These are phyloP conservation scores for Taiwanofungus camphoratus DNA, from an alignment of 1,284 basidiomycete species.

Conservation along the genomic window DNA sequence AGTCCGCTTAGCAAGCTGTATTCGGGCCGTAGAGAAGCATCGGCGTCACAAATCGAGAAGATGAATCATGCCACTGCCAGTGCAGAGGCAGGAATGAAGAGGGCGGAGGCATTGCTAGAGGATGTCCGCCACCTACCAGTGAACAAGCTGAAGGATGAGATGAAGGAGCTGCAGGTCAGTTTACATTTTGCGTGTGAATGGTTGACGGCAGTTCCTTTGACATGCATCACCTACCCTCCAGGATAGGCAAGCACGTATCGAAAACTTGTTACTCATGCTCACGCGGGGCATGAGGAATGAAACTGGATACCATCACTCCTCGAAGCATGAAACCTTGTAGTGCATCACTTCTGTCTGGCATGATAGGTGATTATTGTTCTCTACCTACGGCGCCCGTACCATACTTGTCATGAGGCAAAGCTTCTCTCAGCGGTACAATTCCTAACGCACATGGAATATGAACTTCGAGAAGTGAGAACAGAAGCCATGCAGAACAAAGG, in stretches of 20 bases:
- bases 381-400: background rate
- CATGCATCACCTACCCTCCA: slow-evolving; percentile 21
- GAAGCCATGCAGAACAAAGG: background rate
- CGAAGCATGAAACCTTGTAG: slow-evolving; percentile 28
- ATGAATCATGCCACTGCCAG: slow-evolving; percentile 22
- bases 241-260: slow-evolving; percentile 77
- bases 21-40: slow-evolving; percentile 17
- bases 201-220: background rate
- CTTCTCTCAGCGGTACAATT: background rate
- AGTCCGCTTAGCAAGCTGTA: slow-evolving; percentile 57
- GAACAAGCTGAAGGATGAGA: slow-evolving; percentile 62
- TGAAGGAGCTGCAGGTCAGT: slow-evolving; percentile 72
- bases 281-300: slow-evolving; percentile 43
- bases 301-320: slow-evolving; percentile 21
- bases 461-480: background rate
- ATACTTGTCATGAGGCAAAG: slow-evolving; percentile 2
- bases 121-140: slow-evolving; percentile 59
- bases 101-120: slow-evolving; percentile 56
- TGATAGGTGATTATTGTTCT: background rate
- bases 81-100: slow-evolving; percentile 41
- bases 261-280: slow-evolving; percentile 52
- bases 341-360: background rate
- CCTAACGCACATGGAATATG: background rate
- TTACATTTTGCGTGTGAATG: background rate
- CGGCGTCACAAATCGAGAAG: slow-evolving; percentile 12